Conservation (phyloP, 2,329 filamentous ascomycete genomes). For the Acephala macrosclerotiorum region DNA sequence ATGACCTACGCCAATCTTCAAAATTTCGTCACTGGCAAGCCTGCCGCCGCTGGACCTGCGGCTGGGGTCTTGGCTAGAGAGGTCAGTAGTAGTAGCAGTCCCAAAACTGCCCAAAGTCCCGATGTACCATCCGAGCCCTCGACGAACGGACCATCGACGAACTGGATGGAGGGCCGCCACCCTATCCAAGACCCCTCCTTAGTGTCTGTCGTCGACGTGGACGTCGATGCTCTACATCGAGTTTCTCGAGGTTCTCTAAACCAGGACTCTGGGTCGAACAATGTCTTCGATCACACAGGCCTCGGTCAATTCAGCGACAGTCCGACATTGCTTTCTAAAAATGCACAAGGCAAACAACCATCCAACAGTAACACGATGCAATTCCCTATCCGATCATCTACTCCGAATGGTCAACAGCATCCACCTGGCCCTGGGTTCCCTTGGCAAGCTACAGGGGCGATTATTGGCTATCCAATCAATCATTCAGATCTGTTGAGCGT, state of each 20-base stretch:
- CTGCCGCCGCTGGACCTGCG: background rate
- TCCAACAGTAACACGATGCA: background rate
- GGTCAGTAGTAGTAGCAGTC: background rate
- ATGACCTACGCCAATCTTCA: slow-evolving; percentile 34
- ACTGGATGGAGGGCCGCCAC: no score
- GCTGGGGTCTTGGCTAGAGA: background rate
- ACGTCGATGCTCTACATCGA: background rate
- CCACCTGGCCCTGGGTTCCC: background rate
- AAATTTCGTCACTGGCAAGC: background rate
- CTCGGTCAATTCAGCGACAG: background rate
- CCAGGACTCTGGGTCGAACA: background rate
- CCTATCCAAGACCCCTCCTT: background rate
- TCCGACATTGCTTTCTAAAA: background rate
- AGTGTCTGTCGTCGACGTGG: background rate
- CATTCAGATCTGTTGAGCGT: background rate
- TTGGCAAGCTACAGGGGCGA: background rate
- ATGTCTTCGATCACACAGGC: background rate
- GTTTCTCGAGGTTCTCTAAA: background rate
- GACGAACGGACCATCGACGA: background rate
- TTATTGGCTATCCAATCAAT: background rate
- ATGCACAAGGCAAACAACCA: background rate
- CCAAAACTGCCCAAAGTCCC: background rate
- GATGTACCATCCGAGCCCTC: background rate
- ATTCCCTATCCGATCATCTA: slow-evolving; percentile 4
- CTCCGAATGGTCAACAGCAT: background rate